Conservation (phyloP, 305 asterid genomes). For the Fraxinus albicans region DNA sequence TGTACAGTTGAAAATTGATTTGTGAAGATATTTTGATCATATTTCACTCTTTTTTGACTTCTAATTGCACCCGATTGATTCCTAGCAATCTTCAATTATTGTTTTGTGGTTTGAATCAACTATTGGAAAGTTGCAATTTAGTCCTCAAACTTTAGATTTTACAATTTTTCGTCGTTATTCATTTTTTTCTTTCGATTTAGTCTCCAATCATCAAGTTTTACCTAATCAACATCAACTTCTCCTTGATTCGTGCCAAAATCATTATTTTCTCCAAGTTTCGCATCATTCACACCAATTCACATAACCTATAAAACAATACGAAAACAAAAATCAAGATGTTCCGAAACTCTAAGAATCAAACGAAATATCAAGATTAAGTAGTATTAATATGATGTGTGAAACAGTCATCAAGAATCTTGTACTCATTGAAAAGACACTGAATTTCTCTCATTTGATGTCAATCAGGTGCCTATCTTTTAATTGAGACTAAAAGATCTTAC, state of each 20-base stretch:
- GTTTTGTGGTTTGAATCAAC: neutral
- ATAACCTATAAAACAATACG: neutral
- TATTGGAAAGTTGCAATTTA: neutral
- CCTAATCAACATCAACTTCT: neutral
- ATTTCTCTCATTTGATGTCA: slow-evolving; percentile 2
- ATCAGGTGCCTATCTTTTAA: slow-evolving; percentile 18
- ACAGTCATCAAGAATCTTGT: neutral
- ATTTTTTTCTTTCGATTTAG: neutral
- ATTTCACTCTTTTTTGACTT: neutral
- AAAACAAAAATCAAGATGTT: neutral
- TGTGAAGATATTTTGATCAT: neutral
- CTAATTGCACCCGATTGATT: neutral
- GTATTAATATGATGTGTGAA: neutral
- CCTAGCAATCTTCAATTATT: neutral
- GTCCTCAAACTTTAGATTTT: neutral
- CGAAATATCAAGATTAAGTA: neutral
- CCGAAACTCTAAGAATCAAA: neutral
- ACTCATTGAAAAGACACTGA: neutral
- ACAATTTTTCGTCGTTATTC: neutral
- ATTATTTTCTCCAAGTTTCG: neutral
- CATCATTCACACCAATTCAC: neutral
- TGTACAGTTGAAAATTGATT: neutral
- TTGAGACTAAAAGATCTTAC: slow-evolving; percentile 12
- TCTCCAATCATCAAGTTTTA: neutral
- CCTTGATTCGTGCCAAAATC: neutral